Evolutionary conservation across 1,284 basidiomycete genomes (phyloP).

Genomic region (Ustilago cynodontis): DNA sequence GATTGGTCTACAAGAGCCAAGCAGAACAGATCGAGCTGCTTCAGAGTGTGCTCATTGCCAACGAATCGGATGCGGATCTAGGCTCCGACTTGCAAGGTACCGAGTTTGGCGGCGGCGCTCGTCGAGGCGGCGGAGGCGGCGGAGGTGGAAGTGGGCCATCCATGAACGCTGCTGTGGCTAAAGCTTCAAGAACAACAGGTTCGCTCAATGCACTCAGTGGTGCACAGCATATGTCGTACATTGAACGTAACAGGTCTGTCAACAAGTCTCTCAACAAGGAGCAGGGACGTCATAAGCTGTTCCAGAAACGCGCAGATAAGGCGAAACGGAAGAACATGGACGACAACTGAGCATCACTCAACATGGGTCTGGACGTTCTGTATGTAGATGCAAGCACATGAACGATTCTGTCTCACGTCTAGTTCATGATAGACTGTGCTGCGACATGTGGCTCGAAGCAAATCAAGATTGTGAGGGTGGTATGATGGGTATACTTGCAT

Average conservation of each 20-base stretch:
- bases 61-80: constrained; percentile 89
- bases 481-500: not conserved
- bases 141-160: constrained; percentile 17
- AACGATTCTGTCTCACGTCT: not conserved
- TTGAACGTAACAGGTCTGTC: constrained; percentile 68
- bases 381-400: not conserved
- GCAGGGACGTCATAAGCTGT: constrained; percentile 58
- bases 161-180: constrained; percentile 29
- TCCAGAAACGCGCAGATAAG: constrained; percentile 61
- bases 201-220: constrained; percentile 69
- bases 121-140: constrained; percentile 11
- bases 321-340: constrained; percentile 49
- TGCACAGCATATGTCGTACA: constrained; percentile 70
- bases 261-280: constrained; percentile 68
- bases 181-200: constrained; percentile 65
- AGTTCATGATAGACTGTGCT: not conserved
- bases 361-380: not conserved
- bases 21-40: constrained; percentile 95
- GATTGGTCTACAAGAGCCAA: constrained; percentile 89
- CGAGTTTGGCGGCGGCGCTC: constrained; percentile 39
- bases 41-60: constrained; percentile 87
- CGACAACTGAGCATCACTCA: not conserved
- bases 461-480: not conserved
- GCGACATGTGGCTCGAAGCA: not conserved
- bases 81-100: constrained; percentile 81